Conservation (phyloP, 164 flowering plant genomes). For the Stephania cephalantha region DNA sequence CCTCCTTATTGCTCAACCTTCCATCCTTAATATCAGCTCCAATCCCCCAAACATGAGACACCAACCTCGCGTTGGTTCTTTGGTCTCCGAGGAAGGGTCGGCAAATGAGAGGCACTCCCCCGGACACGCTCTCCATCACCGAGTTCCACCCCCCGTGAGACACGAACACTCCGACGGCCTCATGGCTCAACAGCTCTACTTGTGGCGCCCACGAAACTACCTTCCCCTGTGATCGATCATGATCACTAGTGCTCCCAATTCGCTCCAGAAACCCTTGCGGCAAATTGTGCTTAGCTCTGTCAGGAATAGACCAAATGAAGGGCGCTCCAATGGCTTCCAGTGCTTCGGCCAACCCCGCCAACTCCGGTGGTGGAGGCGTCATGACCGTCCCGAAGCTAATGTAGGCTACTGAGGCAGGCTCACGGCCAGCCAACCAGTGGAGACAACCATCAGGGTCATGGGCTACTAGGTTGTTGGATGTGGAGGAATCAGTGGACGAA, state of each 20-base stretch:
- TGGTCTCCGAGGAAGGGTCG: slow-evolving; percentile 33
- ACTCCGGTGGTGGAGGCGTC: slow-evolving; percentile 20
- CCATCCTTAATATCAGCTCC: slow-evolving; percentile 17
- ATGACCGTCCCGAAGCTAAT: slow-evolving; percentile 47
- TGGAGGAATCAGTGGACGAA: too few relatives aligned
- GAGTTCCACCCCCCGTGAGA: slow-evolving; percentile 38
- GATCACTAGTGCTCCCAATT: slow-evolving; percentile 1
- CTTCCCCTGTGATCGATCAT: slow-evolving; percentile 3
- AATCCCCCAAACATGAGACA: slow-evolving; percentile 18
- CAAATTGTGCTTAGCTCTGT: not conserved
- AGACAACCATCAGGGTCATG: slow-evolving; percentile 30
- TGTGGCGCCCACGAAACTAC: slow-evolving; percentile 37
- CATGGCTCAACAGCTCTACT: slow-evolving; percentile 18
- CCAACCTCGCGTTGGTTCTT: slow-evolving; percentile 17
- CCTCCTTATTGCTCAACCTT: slow-evolving; percentile 12
- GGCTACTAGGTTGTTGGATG: not conserved
- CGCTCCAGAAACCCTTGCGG: slow-evolving; percentile 23
- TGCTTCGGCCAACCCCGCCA: slow-evolving; percentile 26
- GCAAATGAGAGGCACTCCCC: slow-evolving; percentile 31
- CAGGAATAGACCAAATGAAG: slow-evolving; percentile 25
- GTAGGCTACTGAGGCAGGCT: slow-evolving; percentile 39
- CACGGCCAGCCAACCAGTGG: slow-evolving; percentile 37
- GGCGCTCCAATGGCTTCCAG: slow-evolving; percentile 24
- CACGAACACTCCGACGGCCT: slow-evolving; percentile 22
- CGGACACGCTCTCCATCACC: slow-evolving; percentile 22